Evolutionary conservation across 2,329 filamentous ascomycete genomes (phyloP), one percentile per base, ranked within the genome.

Genomic region (Apiospora koreana): DNA sequence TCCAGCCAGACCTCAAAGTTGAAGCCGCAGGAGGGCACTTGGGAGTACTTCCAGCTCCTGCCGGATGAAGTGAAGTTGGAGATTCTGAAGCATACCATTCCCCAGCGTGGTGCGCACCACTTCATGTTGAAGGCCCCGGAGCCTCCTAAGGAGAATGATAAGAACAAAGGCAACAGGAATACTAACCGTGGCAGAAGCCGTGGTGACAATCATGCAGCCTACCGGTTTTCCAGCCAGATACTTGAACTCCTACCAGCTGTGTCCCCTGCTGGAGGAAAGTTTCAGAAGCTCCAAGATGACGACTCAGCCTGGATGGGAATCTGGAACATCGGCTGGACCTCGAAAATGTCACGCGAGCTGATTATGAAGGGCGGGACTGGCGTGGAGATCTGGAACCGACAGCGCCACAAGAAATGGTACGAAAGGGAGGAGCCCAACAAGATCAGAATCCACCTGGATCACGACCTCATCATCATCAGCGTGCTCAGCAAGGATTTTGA

Each of bases 61-160:
- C 74, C 75, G 0, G 4, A 64, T 3, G 77, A 79, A 71, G 35
- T 79, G 3, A 77, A 76, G 66, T 16, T 73, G 23, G 68, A 69
- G 54, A 69, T 79, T 28, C 77, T 74, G 76, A n/a, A 71, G 7
- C 8, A 68, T 1, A 72, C 69, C 1, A 46, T 69, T 2, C 31
- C 71, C 23, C 9, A 35, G 1, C n/a, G 65, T 16, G 74, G 73
- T 0, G 73, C 75, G 25, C 75, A 79, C 42, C 64, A 70, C 62
- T 76, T 79, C 71, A 62, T 58, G 6, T 23, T 77, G 5, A 23
- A 46, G 21, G 25, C 69, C 21, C 28, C 18, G 10, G 23, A 42
- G 5, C 65, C 23, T 28, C 25, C 38, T 8, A 12, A n/a, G 42
- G 3, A n/a, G n/a, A n/a, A n/a, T n/a, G n/a, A 28, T 3, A 4